Evolutionary conservation across 805 yeast species (phyloP).

Genomic region (Monosporozyma aquatica): DNA sequence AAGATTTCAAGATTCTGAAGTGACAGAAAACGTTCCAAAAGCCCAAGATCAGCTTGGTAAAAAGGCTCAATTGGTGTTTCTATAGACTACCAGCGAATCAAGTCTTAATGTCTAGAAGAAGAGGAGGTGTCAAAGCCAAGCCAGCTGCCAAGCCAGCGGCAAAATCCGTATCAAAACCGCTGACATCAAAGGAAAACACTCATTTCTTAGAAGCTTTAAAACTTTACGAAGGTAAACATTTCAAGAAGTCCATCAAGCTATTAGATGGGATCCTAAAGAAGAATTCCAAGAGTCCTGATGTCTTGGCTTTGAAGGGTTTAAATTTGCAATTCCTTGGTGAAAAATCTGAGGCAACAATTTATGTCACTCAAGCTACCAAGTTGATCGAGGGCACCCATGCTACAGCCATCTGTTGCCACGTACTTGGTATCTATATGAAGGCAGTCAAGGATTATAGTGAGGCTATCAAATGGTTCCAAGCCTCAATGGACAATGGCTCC

Average conservation of each 20-base stretch:
- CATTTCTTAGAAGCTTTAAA: constrained; percentile 74
- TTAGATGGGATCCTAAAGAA: constrained; percentile 72
- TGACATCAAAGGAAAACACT: constrained; percentile 50
- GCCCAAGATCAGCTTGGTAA: no score
- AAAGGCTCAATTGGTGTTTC: no score
- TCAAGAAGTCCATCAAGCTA: constrained; percentile 72
- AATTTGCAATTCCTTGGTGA: constrained; percentile 49
- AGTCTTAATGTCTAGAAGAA: constrained; percentile 23
- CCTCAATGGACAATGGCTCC: constrained; percentile 69
- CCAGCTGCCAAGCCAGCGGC: constrained; percentile 11
- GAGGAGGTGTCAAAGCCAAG: constrained; percentile 11
- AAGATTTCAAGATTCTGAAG: no score
- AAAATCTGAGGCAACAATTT: constrained; percentile 52
- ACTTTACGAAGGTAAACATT: constrained; percentile 76
- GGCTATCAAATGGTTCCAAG: constrained; percentile 69
- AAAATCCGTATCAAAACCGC: not conserved
- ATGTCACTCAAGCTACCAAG: constrained; percentile 51
- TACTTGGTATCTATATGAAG: constrained; percentile 77
- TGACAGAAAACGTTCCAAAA: no score
- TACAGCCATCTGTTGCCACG: constrained; percentile 71
- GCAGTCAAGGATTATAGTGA: constrained; percentile 58
- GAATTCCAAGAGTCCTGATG: constrained; percentile 65
- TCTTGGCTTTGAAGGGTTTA: constrained; percentile 79
- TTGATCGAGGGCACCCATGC: constrained; percentile 39
- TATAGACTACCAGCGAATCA: no score